Evolutionary conservation across 108 stramenopile genomes (phyloP).

Genomic region (Schizochytrium sp.): DNA sequence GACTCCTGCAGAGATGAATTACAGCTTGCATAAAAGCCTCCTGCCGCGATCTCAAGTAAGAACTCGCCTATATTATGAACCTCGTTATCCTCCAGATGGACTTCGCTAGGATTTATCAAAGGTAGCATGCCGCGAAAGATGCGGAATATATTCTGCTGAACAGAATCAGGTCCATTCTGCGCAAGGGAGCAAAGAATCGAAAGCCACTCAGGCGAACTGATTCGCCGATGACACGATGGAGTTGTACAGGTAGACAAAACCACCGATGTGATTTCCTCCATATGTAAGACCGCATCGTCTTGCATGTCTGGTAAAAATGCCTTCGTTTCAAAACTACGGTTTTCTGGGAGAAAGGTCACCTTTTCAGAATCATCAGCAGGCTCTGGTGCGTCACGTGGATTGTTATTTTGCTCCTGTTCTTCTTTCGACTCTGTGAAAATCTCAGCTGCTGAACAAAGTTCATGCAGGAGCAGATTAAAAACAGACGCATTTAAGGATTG

Average conservation of each 20-base stretch:
- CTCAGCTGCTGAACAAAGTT: not conserved
- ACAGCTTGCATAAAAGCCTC: not conserved
- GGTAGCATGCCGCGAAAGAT: constrained; percentile 43
- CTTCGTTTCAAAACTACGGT: not conserved
- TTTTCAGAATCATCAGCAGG: too few relatives aligned
- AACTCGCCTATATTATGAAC: not conserved
- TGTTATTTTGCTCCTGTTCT: not conserved
- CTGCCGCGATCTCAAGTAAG: constrained; percentile 38
- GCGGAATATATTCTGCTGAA: constrained; percentile 44
- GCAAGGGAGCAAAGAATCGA: not conserved
- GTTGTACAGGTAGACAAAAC: constrained; percentile 14
- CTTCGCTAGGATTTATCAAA: not conserved
- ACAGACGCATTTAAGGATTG: constrained; percentile 19
- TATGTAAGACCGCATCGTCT: not conserved
- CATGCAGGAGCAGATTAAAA: not conserved
- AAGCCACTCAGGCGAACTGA: not conserved
- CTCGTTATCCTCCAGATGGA: not conserved
- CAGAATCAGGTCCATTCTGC: not conserved
- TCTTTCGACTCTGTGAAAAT: not conserved
- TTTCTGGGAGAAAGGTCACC: not conserved
- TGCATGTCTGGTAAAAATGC: not conserved
- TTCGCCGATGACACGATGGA: not conserved
- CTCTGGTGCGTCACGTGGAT: too few relatives aligned
- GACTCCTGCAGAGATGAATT: not conserved
- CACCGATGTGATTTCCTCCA: constrained; percentile 46